Conservation (phyloP, 1,284 basidiomycete species). For the Trichosporon ovoides region DNA sequence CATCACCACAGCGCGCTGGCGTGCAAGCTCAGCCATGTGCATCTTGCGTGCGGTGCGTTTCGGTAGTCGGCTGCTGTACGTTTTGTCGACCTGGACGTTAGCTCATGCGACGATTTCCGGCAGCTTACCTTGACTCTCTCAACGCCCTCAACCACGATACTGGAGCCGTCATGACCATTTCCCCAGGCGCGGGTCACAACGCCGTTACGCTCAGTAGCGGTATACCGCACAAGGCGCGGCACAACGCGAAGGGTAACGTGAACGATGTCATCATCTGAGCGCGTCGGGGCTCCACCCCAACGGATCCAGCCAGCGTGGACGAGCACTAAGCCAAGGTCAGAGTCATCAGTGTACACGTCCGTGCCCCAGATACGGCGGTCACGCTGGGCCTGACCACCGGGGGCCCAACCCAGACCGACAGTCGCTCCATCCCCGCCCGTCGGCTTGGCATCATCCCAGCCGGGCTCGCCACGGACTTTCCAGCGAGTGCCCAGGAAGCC, state of each 20-base stretch:
- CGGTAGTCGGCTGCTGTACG: slow-evolving; percentile 15
- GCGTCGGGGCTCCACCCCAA: slow-evolving; percentile 26
- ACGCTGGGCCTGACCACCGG: slow-evolving; percentile 14
- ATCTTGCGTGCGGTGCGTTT: slow-evolving; percentile 20
- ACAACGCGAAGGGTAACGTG: slow-evolving; percentile 52
- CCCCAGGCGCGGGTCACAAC: slow-evolving; percentile 54
- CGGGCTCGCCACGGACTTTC: slow-evolving; percentile 42
- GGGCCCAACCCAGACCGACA: slow-evolving; percentile 21
- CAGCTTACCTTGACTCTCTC: slow-evolving; percentile 45
- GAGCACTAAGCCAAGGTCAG: slow-evolving; percentile 53
- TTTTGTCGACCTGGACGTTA: slow-evolving; percentile 23
- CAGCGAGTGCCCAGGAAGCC: slow-evolving; percentile 37
- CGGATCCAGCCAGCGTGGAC: slow-evolving; percentile 55
- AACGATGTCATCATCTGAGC: slow-evolving; percentile 39
- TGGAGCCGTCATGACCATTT: slow-evolving; percentile 56
- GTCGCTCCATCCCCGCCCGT: slow-evolving; percentile 10
- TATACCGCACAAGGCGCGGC: slow-evolving; percentile 53
- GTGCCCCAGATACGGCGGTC: slow-evolving; percentile 54
- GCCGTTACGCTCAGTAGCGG: slow-evolving; percentile 52
- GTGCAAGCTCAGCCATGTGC: slow-evolving; percentile 20
- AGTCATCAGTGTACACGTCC: slow-evolving; percentile 59
- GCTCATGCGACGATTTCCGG: background rate
- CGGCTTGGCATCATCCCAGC: slow-evolving; percentile 38
- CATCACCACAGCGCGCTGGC: slow-evolving; percentile 7
- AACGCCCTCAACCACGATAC: slow-evolving; percentile 53